Conservation (phyloP, 1,284 basidiomycete genomes). For the Sparassis latifolia region DNA sequence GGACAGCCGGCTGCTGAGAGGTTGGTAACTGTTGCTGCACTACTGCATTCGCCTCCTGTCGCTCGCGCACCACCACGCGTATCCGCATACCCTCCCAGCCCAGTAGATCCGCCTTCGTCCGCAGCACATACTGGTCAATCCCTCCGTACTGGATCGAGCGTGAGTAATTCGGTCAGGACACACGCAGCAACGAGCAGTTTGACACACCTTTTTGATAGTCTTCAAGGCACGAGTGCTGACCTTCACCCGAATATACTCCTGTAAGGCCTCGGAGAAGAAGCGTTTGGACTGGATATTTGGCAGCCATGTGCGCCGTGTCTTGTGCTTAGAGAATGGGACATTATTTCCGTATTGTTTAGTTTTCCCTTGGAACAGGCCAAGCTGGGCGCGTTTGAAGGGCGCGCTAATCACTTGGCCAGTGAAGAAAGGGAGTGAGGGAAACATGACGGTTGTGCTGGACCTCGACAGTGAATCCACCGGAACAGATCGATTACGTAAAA, state of each 20-base stretch:
- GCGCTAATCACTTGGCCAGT: conserved; percentile 36
- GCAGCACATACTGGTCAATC: conserved; percentile 68
- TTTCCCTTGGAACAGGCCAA: conserved; percentile 77
- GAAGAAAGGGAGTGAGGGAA: conserved; percentile 27
- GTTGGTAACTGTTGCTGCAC: not conserved
- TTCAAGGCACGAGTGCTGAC: conserved; percentile 69
- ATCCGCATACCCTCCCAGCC: conserved; percentile 74
- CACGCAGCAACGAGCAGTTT: not conserved
- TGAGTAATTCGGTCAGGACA: not conserved
- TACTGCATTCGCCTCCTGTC: conserved; percentile 1
- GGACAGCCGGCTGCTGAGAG: too few species aligned
- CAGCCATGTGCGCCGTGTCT: conserved; percentile 87
- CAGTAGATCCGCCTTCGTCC: conserved; percentile 54
- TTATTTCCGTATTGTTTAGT: conserved; percentile 82
- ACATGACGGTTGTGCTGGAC: conserved; percentile 24
- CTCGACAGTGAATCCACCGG: too few species aligned
- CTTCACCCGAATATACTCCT: conserved; percentile 53
- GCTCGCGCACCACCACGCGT: conserved; percentile 44
- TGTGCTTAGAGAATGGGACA: conserved; percentile 85
- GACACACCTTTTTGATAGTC: conserved; percentile 71
- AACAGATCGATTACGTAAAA: too few species aligned
- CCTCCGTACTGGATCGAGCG: conserved; percentile 51
- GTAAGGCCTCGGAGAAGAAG: conserved; percentile 60
- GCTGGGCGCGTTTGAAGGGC: conserved; percentile 72
- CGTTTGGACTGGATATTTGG: conserved; percentile 81